A percentile compares a stretch with the other conserved stretches of the same genome.
phyloP scores from a whole-genome alignment of 306 rosid species.

The Cucurbita pepo region DNA sequence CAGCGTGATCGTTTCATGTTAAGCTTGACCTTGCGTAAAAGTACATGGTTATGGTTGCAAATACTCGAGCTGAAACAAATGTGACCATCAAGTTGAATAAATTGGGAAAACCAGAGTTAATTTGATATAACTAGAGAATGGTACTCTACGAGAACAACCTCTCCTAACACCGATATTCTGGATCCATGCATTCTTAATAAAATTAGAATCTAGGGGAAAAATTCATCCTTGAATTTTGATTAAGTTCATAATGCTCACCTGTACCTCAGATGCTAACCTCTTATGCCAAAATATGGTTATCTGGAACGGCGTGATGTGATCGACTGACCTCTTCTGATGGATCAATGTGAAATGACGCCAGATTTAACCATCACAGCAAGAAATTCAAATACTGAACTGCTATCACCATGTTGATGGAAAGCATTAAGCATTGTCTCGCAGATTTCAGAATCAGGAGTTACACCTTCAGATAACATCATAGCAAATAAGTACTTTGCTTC shows the following conservation, averaged over 20 bases:
- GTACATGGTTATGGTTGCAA: too few relatives aligned
- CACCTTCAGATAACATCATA: conserved; percentile 35
- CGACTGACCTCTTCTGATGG: conserved; percentile 1
- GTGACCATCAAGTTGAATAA: too few relatives aligned
- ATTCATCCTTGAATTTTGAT: neutral
- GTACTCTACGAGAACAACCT: too few relatives aligned
- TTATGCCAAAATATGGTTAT: neutral
- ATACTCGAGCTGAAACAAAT: too few relatives aligned
- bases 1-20: too few relatives aligned
- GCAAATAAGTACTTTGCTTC: conserved; percentile 29
- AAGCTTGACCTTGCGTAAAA: too few relatives aligned
- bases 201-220: neutral
- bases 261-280: neutral
- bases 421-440: conserved; percentile 27
- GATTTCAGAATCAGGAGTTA: conserved; percentile 27
- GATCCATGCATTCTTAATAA: too few relatives aligned
- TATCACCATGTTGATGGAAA: conserved; percentile 13
- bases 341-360: conserved; percentile 18
- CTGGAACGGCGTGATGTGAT: neutral
- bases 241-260: neutral
- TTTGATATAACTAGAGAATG: too few relatives aligned
- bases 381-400: conserved; percentile 19
- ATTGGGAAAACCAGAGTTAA: too few relatives aligned
- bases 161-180: too few relatives aligned
- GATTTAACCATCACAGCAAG: conserved; percentile 28